A percentile compares a stretch with the other conserved stretches of the same genome.
phyloP scores from a whole-genome alignment of 2,329 filamentous ascomycete genomes.

The Epichloe aotearoae region DNA sequence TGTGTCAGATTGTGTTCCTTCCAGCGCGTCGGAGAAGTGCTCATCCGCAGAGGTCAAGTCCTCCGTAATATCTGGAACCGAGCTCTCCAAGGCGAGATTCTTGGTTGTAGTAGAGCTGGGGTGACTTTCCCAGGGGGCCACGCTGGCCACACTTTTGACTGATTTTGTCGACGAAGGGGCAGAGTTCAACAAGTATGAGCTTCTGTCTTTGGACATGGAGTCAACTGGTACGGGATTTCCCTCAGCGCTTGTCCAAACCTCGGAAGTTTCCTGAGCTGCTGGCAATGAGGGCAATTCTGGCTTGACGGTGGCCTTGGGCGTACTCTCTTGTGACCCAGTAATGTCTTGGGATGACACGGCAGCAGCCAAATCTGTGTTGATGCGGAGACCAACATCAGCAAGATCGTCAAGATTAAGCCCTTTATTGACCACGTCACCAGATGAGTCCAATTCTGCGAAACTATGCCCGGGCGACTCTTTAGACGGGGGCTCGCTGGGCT shows the following conservation, averaged over 20 bases:
- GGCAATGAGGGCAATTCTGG: conserved; percentile 16
- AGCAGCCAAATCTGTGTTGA: conserved; percentile 26
- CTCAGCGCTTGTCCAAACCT: conserved; percentile 8
- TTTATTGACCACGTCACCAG: conserved; percentile 16
- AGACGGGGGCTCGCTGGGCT: conserved; percentile 16
- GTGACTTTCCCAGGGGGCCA: conserved; percentile 11
- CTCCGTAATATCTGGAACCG: conserved; percentile 14
- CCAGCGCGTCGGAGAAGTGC: conserved; percentile 22
- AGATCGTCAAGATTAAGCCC: conserved; percentile 9
- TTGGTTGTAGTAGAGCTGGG: conserved; percentile 15
- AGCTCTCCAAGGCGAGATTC: conserved; percentile 6
- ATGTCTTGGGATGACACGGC: conserved; percentile 28
- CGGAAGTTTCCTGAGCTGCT: conserved; percentile 5
- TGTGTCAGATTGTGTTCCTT: conserved; percentile 12
- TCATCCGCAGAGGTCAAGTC: conserved; percentile 22
- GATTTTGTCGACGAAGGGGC: conserved; percentile 22
- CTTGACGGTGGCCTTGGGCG: conserved; percentile 46
- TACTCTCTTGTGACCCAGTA: conserved; percentile 51
- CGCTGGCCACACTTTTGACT: conserved; percentile 13
- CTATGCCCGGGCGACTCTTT: conserved; percentile 22
- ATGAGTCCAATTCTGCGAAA: conserved; percentile 12
- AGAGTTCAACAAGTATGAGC: conserved; percentile 27
- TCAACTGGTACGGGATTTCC: conserved; percentile 27
- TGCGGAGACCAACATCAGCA: conserved; percentile 19
- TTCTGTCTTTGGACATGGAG: conserved; percentile 28